Percentiles rank a stretch among this genome's conserved stretches.
phyloP scores from a whole-genome alignment of 1,284 basidiomycete genomes.

The Trichosporon asahii region DNA sequence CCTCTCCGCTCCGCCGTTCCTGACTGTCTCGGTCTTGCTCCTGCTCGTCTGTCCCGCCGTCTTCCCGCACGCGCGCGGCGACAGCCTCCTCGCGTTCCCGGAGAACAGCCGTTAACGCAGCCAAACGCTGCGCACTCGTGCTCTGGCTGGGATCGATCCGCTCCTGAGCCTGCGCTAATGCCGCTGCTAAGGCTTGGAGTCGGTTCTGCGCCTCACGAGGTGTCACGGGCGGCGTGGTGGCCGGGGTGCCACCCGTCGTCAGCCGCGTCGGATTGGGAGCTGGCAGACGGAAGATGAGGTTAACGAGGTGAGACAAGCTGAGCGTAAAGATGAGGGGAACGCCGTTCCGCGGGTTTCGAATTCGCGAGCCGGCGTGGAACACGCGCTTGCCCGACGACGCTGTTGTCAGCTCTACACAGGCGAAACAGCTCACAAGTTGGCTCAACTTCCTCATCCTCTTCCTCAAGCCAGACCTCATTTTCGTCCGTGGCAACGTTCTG shows the following conservation, averaged over 20 bases:
- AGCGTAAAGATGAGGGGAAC: constrained; percentile 41
- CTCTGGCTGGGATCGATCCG: not conserved
- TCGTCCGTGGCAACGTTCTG: constrained; percentile 23
- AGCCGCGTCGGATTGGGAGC: constrained; percentile 29
- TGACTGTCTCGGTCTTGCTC: not conserved
- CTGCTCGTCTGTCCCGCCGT: not conserved
- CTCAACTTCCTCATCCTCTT: constrained; percentile 26
- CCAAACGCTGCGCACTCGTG: constrained; percentile 7
- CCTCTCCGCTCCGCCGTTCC: not conserved
- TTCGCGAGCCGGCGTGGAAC: not conserved
- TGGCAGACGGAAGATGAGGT: constrained; percentile 35
- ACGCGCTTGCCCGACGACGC: constrained; percentile 5
- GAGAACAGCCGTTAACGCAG: constrained; percentile 4
- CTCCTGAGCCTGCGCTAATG: constrained; percentile 11
- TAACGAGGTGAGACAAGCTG: constrained; percentile 31
- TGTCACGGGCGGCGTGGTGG: constrained; percentile 24
- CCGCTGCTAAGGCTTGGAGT: not conserved
- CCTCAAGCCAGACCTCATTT: constrained; percentile 33
- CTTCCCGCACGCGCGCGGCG: not conserved
- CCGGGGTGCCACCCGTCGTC: constrained; percentile 38
- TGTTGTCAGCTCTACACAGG: constrained; percentile 10
- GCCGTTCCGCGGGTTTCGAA: constrained; percentile 24
- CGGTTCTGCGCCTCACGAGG: constrained; percentile 8
- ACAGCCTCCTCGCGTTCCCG: not conserved
- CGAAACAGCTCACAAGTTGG: not conserved